Percentiles rank a stretch among this genome's conserved stretches.
phyloP scores from a whole-genome alignment of 129 eudicot genomes.

The Flaveria bidentis region DNA sequence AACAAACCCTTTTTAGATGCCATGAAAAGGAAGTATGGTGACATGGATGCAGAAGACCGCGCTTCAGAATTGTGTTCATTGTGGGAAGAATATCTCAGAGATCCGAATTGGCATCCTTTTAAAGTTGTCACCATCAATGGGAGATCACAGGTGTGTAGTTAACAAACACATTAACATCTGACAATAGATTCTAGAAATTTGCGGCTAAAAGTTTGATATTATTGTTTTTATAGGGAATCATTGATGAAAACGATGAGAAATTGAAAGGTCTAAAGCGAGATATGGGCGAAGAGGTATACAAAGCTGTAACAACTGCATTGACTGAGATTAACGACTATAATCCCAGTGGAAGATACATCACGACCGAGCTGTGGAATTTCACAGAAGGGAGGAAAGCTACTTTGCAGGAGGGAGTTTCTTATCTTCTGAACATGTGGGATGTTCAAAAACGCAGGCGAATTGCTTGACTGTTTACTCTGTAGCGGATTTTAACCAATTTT shows the following conservation, averaged over 20 bases:
- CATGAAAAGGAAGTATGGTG: slow-evolving; percentile 48
- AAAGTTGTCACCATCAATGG: slow-evolving; percentile 54
- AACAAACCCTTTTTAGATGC: slow-evolving; percentile 43
- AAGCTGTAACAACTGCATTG: slow-evolving; percentile 66
- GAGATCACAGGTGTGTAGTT: slow-evolving; percentile 44
- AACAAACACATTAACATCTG: not conserved
- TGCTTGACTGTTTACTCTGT: not conserved
- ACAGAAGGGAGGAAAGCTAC: slow-evolving; percentile 58
- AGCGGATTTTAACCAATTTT: not conserved
- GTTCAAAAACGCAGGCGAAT: slow-evolving; percentile 35
- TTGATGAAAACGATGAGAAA: slow-evolving; percentile 61
- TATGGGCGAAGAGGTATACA: slow-evolving; percentile 55
- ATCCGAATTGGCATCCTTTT: slow-evolving; percentile 85
- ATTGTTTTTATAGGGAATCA: slow-evolving; percentile 43
- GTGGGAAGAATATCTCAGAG: slow-evolving; percentile 59
- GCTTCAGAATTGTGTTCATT: slow-evolving; percentile 53
- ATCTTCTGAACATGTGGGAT: slow-evolving; percentile 54
- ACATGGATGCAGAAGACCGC: slow-evolving; percentile 39
- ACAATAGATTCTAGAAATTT: not conserved
- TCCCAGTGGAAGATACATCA: slow-evolving; percentile 80
- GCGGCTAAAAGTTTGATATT: slow-evolving; percentile 9
- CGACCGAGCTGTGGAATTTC: slow-evolving; percentile 77
- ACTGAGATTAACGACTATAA: slow-evolving; percentile 76
- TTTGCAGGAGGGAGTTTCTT: slow-evolving; percentile 66
- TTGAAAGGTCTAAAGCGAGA: slow-evolving; percentile 55